Percentiles rank a stretch among this genome's conserved stretches.
Conservation (phyloP, 2,329 filamentous ascomycete species). For the Seiridium cupressi region DNA sequence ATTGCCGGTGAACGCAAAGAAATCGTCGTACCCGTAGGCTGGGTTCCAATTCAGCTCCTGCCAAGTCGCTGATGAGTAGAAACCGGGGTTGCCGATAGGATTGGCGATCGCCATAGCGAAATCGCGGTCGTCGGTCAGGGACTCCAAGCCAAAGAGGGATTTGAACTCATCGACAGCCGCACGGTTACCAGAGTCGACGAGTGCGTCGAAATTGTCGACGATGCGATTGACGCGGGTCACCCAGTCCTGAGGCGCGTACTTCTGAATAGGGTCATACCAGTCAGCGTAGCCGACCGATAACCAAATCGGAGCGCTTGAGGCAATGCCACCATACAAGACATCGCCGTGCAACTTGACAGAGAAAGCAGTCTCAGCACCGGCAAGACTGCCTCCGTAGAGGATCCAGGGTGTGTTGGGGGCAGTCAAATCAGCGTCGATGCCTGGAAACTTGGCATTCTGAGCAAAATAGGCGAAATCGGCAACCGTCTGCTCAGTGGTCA, state of each 20-base stretch:
- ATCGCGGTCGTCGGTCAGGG: constrained; percentile 41
- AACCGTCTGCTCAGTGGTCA: constrained; percentile 51
- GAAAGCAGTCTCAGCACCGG: constrained; percentile 32
- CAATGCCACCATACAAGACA: constrained; percentile 47
- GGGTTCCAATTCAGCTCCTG: constrained; percentile 50
- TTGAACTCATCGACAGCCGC: constrained; percentile 43
- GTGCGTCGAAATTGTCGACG: constrained; percentile 45
- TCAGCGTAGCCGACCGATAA: constrained; percentile 41
- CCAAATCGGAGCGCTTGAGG: constrained; percentile 41
- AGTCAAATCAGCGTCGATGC: constrained; percentile 37
- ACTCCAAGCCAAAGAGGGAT: constrained; percentile 43
- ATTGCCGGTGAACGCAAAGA: constrained; percentile 51
- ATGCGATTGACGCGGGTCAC: constrained; percentile 46
- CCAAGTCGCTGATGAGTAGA: constrained; percentile 50
- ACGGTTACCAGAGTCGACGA: constrained; percentile 40
- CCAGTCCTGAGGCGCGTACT: constrained; percentile 47
- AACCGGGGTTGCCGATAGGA: constrained; percentile 43
- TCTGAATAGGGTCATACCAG: constrained; percentile 49
- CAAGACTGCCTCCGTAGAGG: constrained; percentile 27
- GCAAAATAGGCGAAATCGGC: constrained; percentile 52
- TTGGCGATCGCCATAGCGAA: constrained; percentile 47
- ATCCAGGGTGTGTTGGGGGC: constrained; percentile 39
- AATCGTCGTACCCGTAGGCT: constrained; percentile 39
- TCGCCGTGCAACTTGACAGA: constrained; percentile 44
- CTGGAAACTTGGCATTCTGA: constrained; percentile 42